Conservation (phyloP, 2,329 filamentous ascomycete species). For the Plectosphaerella plurivora region DNA sequence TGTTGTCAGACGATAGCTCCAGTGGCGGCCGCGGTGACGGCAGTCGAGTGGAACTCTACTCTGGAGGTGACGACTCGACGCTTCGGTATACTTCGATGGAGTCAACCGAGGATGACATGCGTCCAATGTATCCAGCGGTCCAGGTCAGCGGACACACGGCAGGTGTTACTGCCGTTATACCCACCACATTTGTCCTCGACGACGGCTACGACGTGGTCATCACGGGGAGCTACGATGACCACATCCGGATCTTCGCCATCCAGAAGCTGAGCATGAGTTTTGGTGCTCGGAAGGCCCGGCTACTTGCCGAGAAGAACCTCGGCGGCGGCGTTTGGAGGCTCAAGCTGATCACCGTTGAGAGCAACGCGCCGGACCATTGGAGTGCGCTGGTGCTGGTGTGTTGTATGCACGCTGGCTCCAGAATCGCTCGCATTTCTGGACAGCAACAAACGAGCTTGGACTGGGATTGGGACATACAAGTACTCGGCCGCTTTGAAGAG, state of each 20-base stretch:
- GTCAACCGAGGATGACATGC: conserved; percentile 3
- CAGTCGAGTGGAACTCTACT: conserved; percentile 41
- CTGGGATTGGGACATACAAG: conserved; percentile 51
- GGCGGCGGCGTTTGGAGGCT: conserved; percentile 86
- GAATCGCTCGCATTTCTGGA: conserved; percentile 50
- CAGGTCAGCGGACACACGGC: conserved; percentile 55
- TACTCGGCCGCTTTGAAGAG: conserved; percentile 72
- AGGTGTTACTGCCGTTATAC: conserved; percentile 83
- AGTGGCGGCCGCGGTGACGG: conserved; percentile 4
- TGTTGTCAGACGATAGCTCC: conserved; percentile 5
- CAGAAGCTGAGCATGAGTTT: conserved; percentile 34
- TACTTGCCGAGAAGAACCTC: conserved; percentile 62
- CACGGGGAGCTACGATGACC: conserved; percentile 91
- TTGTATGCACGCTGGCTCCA: conserved; percentile 87
- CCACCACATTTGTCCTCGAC: conserved; percentile 42
- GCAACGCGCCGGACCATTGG: conserved; percentile 6
- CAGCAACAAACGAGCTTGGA: conserved; percentile 20
- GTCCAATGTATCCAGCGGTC: conserved; percentile 13
- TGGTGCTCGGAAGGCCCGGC: conserved; percentile 34
- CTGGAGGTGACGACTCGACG: conserved; percentile 73
- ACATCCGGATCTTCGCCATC: conserved; percentile 62
- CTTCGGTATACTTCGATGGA: conserved; percentile 42
- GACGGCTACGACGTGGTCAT: conserved; percentile 56
- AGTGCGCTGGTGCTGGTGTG: conserved; percentile 64
- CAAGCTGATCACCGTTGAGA: conserved; percentile 42